Base-by-base conservation (phyloP, 495 filamentous ascomycete genomes). In the Penicillium atrosanguineum region DNA sequence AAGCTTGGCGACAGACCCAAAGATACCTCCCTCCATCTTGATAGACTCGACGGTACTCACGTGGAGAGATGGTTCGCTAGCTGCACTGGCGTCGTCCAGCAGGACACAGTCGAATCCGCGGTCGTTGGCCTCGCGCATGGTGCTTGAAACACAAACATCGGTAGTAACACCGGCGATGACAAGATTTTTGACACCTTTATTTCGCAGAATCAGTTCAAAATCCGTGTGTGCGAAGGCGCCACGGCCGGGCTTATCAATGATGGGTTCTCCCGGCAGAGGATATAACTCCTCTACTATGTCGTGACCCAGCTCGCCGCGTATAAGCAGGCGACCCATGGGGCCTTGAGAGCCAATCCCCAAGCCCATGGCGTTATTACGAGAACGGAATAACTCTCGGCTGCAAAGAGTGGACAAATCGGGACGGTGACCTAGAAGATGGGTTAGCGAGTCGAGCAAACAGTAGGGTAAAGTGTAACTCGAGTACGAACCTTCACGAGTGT, bases 41-140 rank as follows among this genome's bases (percentile, higher is more conserved):
- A 85, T 65, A 21, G 75, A 79, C 45, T 80, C 75, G 31, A 83
- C 57, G 1, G 80, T 75, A 53, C 73, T 72, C 8, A 67, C 40
- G 44, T 82, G 80, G 12, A 84, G 61, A n/a, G 64, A 61, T 23
- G 69, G 67, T 46, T 81, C 77, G 16, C 61, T 68, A 20, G 82
- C 80, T 21, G 76, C 79, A 51, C 75, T 77, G 14, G 69, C 81
- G 61, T 84, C 81, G 6, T 76, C 70, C 21, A 84, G 49, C 7
- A 84, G 43, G n/a, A 84, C 59, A 46, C 86, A 89, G 55, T 90
- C 86, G 59, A 84, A 90, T 0, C 87, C 87, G 12, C 87, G 82
- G 65, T 89, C 87, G 62, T 86, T 87, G 46, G 84, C 85, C 57
- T 90, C 87, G 43, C 86, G 75, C 52, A 89, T 74, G 1, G 86